Base-by-base conservation (phyloP, 768 basidiomycete species). In the Termitomyces sp. region DNA sequence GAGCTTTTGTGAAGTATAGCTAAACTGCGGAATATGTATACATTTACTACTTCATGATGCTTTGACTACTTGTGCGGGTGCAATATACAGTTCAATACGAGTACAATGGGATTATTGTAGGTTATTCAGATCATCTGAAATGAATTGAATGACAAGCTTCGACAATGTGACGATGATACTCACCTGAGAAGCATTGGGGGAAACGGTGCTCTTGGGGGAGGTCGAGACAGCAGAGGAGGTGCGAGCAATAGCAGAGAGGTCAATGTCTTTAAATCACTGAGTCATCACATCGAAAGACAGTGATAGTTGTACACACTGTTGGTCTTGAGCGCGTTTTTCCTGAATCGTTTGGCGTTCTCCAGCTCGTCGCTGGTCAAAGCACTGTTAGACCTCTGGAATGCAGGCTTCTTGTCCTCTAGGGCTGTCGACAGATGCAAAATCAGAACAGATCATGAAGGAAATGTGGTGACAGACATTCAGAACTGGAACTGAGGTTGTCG, bases 231-330 rank as follows among this genome's bases (percentile, higher is more conserved):
- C 92, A 58, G 78, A 79, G 9, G 91, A 93, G 55, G 90, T 90
- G 63, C 90, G 84, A 14, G 93, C 93, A 64, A 95, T 94, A 54
- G 86, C 77, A 35, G 81, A 78, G 57, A 95, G 80, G 70, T 94
- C 89, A 35, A 78, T 62, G 47, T 71, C 75, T 77, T 54, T 19
- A 12, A 38, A n/a, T 40, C 54, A 23, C 40, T 54, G 26, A 54
- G 44, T 56, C 17, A 56, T 60, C 35, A 9, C 10, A 52, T 23
- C 21, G 17, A 17, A 28, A 5, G 38, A 40, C 35, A 35, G 42
- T 26, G 40, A 35, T 42, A 30, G 47, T 10, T 2, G 7, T 11
- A 66, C 75, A 54, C 57, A 83, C 85, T 78, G 58, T 77, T 77
- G 51, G 73, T 71, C 75, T 88, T 89, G 66, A 91, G 72, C 12